phyloP scores from a whole-genome alignment of 2,329 filamentous ascomycete genomes.

The Monilinia vaccinii-corymbosi region DNA sequence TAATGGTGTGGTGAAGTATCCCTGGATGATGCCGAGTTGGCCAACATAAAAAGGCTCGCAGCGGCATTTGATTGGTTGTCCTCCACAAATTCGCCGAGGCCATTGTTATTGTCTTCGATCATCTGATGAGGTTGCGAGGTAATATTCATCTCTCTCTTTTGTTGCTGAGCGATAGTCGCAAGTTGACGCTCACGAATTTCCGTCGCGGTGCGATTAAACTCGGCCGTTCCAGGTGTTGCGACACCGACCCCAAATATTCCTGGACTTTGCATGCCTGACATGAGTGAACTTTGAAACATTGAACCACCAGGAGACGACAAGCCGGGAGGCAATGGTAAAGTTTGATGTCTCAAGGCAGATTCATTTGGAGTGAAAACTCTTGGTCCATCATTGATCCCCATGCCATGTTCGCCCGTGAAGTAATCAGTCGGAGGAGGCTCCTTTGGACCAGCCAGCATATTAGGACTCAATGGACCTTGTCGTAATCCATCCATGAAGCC shows the following conservation, averaged over 20 bases:
- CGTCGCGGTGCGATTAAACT: conserved; percentile 87
- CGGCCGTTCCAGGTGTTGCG: conserved; percentile 72
- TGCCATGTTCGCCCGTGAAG: conserved; percentile 68
- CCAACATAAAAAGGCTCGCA: conserved; percentile 86
- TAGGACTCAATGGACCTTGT: conserved; percentile 88
- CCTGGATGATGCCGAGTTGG: conserved; percentile 52
- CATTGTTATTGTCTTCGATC: conserved; percentile 16
- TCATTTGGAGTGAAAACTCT: conserved; percentile 88
- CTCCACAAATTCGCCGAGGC: conserved; percentile 64
- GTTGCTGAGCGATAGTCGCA: conserved; percentile 64
- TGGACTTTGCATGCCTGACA: conserved; percentile 51
- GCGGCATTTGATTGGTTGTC: conserved; percentile 69
- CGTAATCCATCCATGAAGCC: conserved; percentile 79
- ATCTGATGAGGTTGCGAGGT: conserved; percentile 47
- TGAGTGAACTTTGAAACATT: neutral
- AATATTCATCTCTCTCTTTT: conserved; percentile 37
- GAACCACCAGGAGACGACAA: conserved; percentile 60
- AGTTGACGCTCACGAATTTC: neutral
- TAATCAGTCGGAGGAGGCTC: conserved; percentile 55
- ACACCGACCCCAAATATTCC: conserved; percentile 77
- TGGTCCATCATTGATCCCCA: neutral
- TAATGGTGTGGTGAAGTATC: conserved; percentile 40
- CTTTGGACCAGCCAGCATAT: conserved; percentile 83
- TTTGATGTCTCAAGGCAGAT: conserved; percentile 66
- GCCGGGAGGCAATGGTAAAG: no score